phyloP scores from a whole-genome alignment of 345 rosid genomes.

The Bruguiera parviflora region DNA sequence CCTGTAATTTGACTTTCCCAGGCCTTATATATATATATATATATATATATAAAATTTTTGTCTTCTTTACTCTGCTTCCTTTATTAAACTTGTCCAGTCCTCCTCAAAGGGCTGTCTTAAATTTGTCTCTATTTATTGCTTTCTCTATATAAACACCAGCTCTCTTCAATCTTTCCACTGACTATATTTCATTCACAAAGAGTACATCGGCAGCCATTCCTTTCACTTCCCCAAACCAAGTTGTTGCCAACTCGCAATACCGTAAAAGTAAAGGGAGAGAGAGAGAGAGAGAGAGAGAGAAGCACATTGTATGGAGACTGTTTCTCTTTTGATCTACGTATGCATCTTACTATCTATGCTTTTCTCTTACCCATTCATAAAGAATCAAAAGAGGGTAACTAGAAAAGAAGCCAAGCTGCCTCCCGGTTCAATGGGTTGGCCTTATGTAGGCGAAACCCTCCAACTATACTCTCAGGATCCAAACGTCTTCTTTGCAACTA shows the following conservation, averaged over 20 bases:
- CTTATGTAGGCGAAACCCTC: conserved; percentile 53
- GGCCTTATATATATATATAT: too few relatives aligned
- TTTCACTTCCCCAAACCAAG: neutral
- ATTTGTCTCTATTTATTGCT: conserved; percentile 8
- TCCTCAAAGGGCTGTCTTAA: neutral
- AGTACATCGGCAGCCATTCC: neutral
- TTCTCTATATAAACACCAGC: conserved; percentile 33
- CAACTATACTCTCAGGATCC: conserved; percentile 53
- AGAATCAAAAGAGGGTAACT: conserved; percentile 3
- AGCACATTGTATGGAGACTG: conserved; percentile 34
- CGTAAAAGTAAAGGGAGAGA: neutral
- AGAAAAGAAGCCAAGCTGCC: conserved; percentile 32
- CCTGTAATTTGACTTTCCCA: too few relatives aligned
- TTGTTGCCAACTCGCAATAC: neutral
- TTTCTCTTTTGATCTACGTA: conserved; percentile 23
- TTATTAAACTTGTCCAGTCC: conserved; percentile 1
- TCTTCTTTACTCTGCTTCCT: neutral
- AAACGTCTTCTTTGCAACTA: conserved; percentile 42
- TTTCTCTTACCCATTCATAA: conserved; percentile 26
- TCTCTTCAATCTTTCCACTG: neutral
- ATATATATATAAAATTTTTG: too few relatives aligned
- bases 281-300: conserved; percentile 4
- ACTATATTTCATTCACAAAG: too few relatives aligned
- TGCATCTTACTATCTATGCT: conserved; percentile 39
- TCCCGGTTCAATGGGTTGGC: conserved; percentile 65